Percentiles rank a stretch among this genome's conserved stretches.
These are phyloP conservation scores for Metschnikowia reukaufii DNA, from an alignment of 805 yeast genomes.

Conservation along the genomic window DNA sequence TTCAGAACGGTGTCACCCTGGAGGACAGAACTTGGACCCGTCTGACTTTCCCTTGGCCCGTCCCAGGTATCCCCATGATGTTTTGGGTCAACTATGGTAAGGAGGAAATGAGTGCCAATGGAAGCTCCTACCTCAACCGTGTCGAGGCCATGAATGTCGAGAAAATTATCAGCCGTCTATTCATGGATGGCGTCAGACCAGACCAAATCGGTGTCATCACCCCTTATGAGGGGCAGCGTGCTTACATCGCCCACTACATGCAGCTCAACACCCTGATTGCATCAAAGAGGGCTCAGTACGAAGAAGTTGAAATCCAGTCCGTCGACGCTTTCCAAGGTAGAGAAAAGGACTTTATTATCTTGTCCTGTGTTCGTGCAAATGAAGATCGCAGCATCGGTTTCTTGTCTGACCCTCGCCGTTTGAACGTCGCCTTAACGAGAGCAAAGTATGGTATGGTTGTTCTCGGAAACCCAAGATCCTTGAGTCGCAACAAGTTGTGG, in stretches of 20 bases:
- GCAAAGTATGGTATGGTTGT: conserved; percentile 47
- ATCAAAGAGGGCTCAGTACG: conserved; percentile 57
- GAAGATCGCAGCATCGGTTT: conserved; percentile 42
- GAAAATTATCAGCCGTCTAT: conserved; percentile 67
- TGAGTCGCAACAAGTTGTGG: conserved; percentile 75
- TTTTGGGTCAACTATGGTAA: conserved; percentile 89
- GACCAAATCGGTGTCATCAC: conserved; percentile 81
- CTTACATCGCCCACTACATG: conserved; percentile 78
- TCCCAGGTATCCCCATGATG: conserved; percentile 85
- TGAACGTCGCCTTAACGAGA: conserved; percentile 46
- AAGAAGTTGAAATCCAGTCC: conserved; percentile 76
- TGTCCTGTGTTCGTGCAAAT: conserved; percentile 46
- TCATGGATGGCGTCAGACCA: conserved; percentile 75
- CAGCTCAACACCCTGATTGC: conserved; percentile 49
- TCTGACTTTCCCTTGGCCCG: conserved; percentile 89
- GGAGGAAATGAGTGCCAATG: conserved; percentile 82
- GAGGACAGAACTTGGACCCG: conserved; percentile 60
- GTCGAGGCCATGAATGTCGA: conserved; percentile 90
- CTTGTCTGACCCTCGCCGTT: conserved; percentile 43
- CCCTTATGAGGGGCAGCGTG: conserved; percentile 93
- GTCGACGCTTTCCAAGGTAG: conserved; percentile 48
- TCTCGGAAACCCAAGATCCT: conserved; percentile 80
- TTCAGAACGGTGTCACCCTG: conserved; percentile 87
- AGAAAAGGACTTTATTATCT: conserved; percentile 44
- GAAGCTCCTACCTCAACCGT: conserved; percentile 79